These are phyloP conservation scores for Misopates orontium DNA, from an alignment of 257 asterid genomes.

Conservation along the genomic window DNA sequence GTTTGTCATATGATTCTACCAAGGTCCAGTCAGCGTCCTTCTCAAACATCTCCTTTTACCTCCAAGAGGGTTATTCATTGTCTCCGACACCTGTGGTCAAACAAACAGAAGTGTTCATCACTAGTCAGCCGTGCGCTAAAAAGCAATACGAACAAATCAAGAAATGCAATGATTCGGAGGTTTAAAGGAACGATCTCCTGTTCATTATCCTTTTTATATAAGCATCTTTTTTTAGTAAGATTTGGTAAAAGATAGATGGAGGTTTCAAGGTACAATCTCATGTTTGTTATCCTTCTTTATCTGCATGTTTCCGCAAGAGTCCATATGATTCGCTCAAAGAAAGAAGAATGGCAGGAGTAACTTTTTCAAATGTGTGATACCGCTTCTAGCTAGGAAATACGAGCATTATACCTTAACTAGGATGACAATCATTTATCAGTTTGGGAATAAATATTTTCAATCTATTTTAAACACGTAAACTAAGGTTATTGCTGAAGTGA, in stretches of 20 bases:
- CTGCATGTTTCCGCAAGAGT: too few relatives aligned
- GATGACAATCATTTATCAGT: too few relatives aligned
- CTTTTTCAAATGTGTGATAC: too few relatives aligned
- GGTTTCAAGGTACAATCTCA: too few relatives aligned
- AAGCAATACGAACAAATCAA: neutral
- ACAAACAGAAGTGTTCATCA: neutral
- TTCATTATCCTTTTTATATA: neutral
- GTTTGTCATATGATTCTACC: slow-evolving; percentile 28
- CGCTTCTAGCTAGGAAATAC: too few relatives aligned
- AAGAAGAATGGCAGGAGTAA: too few relatives aligned
- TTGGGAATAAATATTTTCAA: neutral
- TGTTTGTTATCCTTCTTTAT: too few relatives aligned
- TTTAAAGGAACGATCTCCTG: neutral
- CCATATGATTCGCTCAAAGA: too few relatives aligned
- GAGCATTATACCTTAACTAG: too few relatives aligned
- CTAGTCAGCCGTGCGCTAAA: neutral
- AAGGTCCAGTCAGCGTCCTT: slow-evolving; percentile 45
- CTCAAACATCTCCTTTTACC: slow-evolving; percentile 35
- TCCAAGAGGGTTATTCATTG: slow-evolving; percentile 23
- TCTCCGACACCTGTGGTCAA: slow-evolving; percentile 31
- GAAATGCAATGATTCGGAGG: neutral
- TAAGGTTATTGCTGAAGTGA: neutral
- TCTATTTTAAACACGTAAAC: neutral
- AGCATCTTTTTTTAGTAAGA: too few relatives aligned
- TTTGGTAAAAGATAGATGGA: neutral